Base-by-base conservation (phyloP, 306 rosid genomes). In the Canavalia ensiformis region DNA sequence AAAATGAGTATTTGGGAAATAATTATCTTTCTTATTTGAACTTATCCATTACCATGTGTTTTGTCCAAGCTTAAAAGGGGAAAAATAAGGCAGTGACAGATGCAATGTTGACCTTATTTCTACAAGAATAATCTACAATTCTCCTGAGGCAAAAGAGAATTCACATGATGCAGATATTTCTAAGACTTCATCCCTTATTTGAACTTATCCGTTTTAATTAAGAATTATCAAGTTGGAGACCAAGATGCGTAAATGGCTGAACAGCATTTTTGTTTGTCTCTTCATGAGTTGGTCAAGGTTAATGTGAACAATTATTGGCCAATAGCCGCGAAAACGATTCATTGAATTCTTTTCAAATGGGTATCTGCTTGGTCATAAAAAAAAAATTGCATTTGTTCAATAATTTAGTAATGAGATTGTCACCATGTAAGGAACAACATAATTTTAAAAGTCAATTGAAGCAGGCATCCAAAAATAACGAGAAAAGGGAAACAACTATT, bases 381-480 rank as follows among this genome's bases (percentile, higher is more conserved):
- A 51, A 60, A 3, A 52, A 44, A n/a, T n/a, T 7, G 1, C 39
- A 13, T 1, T 8, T 37, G 51, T 35, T 84, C 65, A 74, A 81
- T 78, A 54, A 78, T 57, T 41, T 69, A 71, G 74, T 12, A 34
- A 55, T 37, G 69, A 63, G 79, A 60, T 62, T 78, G 79, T 78
- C 84, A 75, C 8, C 65, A 80, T 82, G 72, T 79, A 28, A 5
- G 11, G 84, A 85, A 87, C 85, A 79, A 77, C 13, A 73, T 57
- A 58, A 72, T 59, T 69, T 37, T 37, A 33, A 10, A 72, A 65
- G 18, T 10, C 74, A 56, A 54, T 60, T 3, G 34, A 47, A 62
- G 30, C 42, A 71, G 31, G 64, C 39, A 41, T 37, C 75, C 41
- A 65, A 75, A 69, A 29, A 8, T 30, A 7, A 30, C 13, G 34